These are phyloP conservation scores for Kwoniella shivajii DNA, from an alignment of 1,284 basidiomycete species.

Conservation along the genomic window DNA sequence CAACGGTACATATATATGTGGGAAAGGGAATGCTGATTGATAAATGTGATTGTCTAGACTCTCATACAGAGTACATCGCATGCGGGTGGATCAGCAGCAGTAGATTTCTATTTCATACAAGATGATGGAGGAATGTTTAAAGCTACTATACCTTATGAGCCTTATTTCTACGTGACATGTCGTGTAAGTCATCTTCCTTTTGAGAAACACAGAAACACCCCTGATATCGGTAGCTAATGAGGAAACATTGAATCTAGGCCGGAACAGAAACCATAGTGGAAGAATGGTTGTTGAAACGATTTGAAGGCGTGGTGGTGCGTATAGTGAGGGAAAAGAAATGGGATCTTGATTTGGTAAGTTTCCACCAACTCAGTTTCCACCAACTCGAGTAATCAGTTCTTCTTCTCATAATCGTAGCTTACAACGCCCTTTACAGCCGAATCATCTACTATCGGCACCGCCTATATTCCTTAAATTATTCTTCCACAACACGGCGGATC, in stretches of 20 bases:
- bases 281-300: constrained; percentile 93
- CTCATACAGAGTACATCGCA: constrained; percentile 80
- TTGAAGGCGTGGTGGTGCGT: constrained; percentile 79
- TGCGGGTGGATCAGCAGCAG: constrained; percentile 79
- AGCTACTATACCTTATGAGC: constrained; percentile 86
- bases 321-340: constrained; percentile 85
- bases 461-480: constrained; percentile 84
- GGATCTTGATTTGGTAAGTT: constrained; percentile 74
- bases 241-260: constrained; percentile 56
- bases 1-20: no score
- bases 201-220: not conserved
- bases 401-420: constrained; percentile 1
- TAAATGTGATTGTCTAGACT: constrained; percentile 61
- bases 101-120: constrained; percentile 97
- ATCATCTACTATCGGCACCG: constrained; percentile 90
- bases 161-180: constrained; percentile 92
- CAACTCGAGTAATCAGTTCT: not conserved
- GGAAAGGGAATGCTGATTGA: not conserved
- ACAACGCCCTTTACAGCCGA: constrained; percentile 60
- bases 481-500: constrained; percentile 91
- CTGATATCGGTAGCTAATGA: not conserved
- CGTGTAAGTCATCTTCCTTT: constrained; percentile 61
- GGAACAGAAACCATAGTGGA: constrained; percentile 90
- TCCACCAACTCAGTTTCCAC: not conserved
- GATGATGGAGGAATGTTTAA: constrained; percentile 98